phyloP scores from a whole-genome alignment of 257 asterid genomes.

The Scutellaria baicalensis region DNA sequence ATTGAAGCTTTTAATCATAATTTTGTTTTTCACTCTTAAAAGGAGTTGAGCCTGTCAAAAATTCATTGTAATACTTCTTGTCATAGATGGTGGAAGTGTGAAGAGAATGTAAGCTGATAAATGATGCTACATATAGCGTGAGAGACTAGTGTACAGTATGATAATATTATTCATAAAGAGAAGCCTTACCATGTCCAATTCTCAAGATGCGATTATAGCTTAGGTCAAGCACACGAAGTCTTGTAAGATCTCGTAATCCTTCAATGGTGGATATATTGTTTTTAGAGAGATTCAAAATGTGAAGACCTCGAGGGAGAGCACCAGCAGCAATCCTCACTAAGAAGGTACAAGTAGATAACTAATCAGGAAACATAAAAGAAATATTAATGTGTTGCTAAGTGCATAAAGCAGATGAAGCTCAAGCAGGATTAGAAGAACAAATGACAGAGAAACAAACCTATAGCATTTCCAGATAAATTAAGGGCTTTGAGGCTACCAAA shows the following conservation, averaged over 20 bases:
- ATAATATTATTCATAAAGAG: not conserved
- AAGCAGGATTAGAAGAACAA: not conserved
- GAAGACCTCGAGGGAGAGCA: conserved; percentile 94
- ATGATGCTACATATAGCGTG: not conserved
- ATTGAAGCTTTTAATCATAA: not conserved
- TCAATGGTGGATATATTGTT: conserved; percentile 81
- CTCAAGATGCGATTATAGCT: conserved; percentile 84
- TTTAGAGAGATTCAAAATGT: conserved; percentile 78
- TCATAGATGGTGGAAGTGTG: not conserved
- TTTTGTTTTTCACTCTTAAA: not conserved
- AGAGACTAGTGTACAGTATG: not conserved
- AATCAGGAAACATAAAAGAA: conserved; percentile 5
- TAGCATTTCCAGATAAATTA: conserved; percentile 84
- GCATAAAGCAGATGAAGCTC: not conserved
- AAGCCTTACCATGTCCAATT: conserved; percentile 85
- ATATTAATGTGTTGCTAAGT: not conserved
- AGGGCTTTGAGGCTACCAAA: conserved; percentile 75
- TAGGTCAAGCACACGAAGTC: conserved; percentile 92
- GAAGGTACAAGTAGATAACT: conserved; percentile 1
- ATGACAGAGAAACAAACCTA: conserved; percentile 47
- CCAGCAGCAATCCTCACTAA: conserved; percentile 88
- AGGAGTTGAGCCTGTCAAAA: not conserved
- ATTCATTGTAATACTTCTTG: not conserved
- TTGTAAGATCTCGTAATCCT: conserved; percentile 85
- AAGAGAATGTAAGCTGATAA: not conserved